Evolutionary conservation across 139 green algal species (phyloP).

Genomic region (Chlorella sp.): DNA sequence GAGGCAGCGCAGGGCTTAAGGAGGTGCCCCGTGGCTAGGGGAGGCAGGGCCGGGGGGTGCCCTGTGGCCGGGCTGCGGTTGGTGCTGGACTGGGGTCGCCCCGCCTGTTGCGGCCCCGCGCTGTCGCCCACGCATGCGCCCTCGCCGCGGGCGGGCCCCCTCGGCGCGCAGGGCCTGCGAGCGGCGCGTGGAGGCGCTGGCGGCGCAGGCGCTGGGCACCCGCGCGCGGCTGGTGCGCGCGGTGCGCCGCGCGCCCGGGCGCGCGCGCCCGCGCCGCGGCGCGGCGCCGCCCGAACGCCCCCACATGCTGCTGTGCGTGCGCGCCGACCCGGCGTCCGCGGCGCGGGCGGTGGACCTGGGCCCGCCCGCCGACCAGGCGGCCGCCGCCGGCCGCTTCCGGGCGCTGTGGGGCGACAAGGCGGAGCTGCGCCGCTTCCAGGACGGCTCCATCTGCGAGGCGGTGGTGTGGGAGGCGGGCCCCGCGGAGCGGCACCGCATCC

Average conservation of each 20-base stretch:
- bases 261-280: neutral
- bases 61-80: too few species aligned
- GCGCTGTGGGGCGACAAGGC: conserved; percentile 75
- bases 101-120: neutral
- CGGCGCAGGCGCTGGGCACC: conserved; percentile 47
- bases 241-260: conserved; percentile 18
- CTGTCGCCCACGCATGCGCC: neutral
- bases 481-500: conserved; percentile 53
- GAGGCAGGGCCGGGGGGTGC: too few species aligned
- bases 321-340: conserved; percentile 48
- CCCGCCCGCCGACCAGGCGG: conserved; percentile 56
- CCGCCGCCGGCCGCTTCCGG: conserved; percentile 61
- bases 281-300: conserved; percentile 4
- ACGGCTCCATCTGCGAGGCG: conserved; percentile 78
- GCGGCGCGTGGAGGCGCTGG: conserved; percentile 49
- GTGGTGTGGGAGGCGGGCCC: conserved; percentile 68
- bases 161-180: neutral
- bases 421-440: conserved; percentile 75
- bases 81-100: too few species aligned
- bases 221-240: conserved; percentile 55
- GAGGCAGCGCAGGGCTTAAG: neutral
- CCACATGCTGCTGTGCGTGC: conserved; percentile 36
- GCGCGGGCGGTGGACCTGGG: conserved; percentile 70
- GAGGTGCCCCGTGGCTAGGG: too few species aligned
- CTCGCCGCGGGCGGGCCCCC: too few species aligned